Evolutionary conservation across 768 basidiomycete genomes (phyloP), one percentile per base, ranked within the genome.

Genomic region (Leccinum uliginosum): DNA sequence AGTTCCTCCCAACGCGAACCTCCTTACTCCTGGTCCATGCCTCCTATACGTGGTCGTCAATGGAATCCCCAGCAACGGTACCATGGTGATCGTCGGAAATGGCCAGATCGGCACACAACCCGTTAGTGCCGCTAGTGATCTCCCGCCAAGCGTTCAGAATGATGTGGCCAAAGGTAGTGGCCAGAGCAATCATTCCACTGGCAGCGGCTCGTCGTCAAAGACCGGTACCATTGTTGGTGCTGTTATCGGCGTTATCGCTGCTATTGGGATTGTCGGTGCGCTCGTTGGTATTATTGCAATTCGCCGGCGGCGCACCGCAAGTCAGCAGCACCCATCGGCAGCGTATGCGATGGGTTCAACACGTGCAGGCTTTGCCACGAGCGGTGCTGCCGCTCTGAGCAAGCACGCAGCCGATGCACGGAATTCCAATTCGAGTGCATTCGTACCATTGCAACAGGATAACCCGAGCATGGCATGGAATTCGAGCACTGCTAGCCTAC

Each of bases 11-110:
- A 93, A 90, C 74, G 75, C 94, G 11, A 88, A 91, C 68, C 68
- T 98, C 63, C 83, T 97, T 78, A 87, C 89, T 59, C 96, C 96
- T 15, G 95, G 95, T 11, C 94, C 96, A 10, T 89, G 84, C 2
- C 78, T 95, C 60, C 62, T 96, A 59, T 97, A 83, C 67, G 88
- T 96, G 60, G 87, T 84, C 30, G 78, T 97, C 62, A 79, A 87
- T 64, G 94, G 93, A 30, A 84, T 98, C 21, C 95, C 94, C 1
- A 88, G 85, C 56, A 86, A 85, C 59, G 94, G 87, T 2, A 81
- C 83, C 3, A 81, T 80, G 71, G 79, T 95, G 54, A 89, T 83
- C 58, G 78, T 94, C 43, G 96, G 96, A 9, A 87, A 75, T 57
- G 93, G 95, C 11, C 74, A 85, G 59, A 76, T 97, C 11, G 91